Conservation (phyloP, 192 early-diverging fungal genomes). For the Mortierella claussenii region DNA sequence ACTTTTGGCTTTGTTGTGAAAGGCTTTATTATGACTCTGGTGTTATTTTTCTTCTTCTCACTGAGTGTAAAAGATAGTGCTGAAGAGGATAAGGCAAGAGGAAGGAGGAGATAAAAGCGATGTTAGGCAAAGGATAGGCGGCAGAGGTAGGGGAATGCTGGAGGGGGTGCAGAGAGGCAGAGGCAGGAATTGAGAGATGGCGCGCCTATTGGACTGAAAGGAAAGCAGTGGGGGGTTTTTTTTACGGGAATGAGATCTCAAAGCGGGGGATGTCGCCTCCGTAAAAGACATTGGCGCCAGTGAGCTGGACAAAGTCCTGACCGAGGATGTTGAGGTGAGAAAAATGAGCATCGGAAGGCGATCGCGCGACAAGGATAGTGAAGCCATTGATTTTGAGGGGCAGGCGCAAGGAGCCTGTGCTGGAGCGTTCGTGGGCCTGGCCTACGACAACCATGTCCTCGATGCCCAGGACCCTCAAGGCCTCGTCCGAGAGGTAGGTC, state of each 20-base stretch:
- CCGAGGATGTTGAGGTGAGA: conserved; percentile 48
- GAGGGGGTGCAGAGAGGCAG: too few relatives aligned
- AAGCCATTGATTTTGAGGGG: conserved; percentile 41
- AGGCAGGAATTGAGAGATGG: too few relatives aligned
- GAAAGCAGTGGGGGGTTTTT: too few relatives aligned
- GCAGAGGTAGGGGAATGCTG: too few relatives aligned
- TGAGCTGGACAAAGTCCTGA: conserved; percentile 35
- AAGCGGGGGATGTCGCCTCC: conserved; percentile 37
- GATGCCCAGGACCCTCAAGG: conserved; percentile 11
- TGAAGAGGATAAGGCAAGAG: too few relatives aligned
- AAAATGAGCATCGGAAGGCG: conserved; percentile 28
- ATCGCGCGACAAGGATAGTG: conserved; percentile 17
- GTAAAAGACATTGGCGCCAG: conserved; percentile 27
- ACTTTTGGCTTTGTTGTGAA: too few relatives aligned
- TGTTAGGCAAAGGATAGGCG: too few relatives aligned
- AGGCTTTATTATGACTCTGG: too few relatives aligned
- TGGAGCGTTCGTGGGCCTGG: not conserved
- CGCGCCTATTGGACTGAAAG: too few relatives aligned
- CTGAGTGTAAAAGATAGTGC: too few relatives aligned
- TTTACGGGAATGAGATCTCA: conserved; percentile 24
- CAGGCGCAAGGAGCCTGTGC: conserved; percentile 1
- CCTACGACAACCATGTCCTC: conserved; percentile 38
- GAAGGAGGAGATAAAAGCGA: too few relatives aligned
- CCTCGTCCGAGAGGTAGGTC: conserved; percentile 32
- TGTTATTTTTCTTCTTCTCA: too few relatives aligned